These are phyloP conservation scores for Colletotrichum tamarilloi DNA, from an alignment of 2,329 filamentous ascomycete species.

Conservation along the genomic window DNA sequence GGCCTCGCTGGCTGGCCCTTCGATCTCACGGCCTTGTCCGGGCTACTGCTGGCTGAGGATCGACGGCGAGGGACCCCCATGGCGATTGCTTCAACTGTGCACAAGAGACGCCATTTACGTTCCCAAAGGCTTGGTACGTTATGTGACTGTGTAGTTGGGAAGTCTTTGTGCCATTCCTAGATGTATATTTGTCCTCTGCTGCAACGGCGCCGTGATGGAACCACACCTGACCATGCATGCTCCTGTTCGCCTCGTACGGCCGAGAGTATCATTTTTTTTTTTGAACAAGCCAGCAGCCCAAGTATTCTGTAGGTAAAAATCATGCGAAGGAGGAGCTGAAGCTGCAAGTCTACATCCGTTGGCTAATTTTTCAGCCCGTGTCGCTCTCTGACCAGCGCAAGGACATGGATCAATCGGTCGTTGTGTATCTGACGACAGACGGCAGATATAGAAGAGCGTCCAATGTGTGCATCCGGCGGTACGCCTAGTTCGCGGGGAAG, in stretches of 20 bases:
- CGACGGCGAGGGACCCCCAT: not conserved
- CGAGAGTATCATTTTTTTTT: not conserved
- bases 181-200: not conserved
- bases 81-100: constrained; percentile 1
- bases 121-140: not conserved
- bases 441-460: not conserved
- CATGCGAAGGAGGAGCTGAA: not conserved
- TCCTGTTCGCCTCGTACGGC: not conserved
- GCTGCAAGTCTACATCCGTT: not conserved
- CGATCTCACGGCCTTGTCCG: constrained; percentile 1
- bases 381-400: not conserved
- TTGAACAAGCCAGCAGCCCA: not conserved
- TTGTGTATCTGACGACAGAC: not conserved
- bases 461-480: constrained; percentile 1
- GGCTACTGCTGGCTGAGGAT: constrained; percentile 7
- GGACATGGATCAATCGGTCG: not conserved
- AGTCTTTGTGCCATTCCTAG: not conserved
- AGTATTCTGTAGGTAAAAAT: not conserved
- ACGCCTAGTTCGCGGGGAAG: constrained; percentile 5
- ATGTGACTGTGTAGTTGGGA: not conserved
- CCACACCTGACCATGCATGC: not conserved
- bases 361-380: not conserved
- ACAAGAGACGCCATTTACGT: not conserved
- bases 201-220: not conserved
- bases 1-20: not conserved